These are phyloP conservation scores for Arthroderma sp. DNA, from an alignment of 2,329 filamentous ascomycete species.

Conservation along the genomic window DNA sequence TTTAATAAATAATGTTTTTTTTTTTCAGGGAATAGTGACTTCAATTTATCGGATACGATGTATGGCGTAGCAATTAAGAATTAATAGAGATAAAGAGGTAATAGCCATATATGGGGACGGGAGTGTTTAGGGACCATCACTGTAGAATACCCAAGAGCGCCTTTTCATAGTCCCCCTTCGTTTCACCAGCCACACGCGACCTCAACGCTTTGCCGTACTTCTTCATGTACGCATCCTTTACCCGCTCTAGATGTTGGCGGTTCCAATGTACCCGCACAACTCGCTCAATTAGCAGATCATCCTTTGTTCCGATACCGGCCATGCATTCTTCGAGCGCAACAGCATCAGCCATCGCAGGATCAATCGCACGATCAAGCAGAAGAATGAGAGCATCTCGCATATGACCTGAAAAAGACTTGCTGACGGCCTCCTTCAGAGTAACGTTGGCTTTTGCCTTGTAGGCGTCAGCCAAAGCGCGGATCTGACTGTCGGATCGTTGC, in stretches of 20 bases:
- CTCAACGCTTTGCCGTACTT: conserved; percentile 55
- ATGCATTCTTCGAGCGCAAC: conserved; percentile 72
- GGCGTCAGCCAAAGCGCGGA: conserved; percentile 63
- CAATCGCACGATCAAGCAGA: conserved; percentile 62
- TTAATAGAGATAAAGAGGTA: not conserved
- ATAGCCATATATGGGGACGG: not conserved
- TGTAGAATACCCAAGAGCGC: conserved; percentile 56
- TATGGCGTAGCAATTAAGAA: not conserved
- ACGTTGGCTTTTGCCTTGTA: conserved; percentile 63
- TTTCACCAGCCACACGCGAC: conserved; percentile 64
- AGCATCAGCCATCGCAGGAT: conserved; percentile 77
- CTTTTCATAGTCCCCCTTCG: conserved; percentile 67
- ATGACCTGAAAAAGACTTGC: conserved; percentile 76
- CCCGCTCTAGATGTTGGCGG: conserved; percentile 55
- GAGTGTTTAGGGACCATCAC: conserved; percentile 13
- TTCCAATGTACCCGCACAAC: conserved; percentile 79
- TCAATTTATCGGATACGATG: not conserved
- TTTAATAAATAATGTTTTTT: not conserved
- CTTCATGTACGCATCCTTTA: conserved; percentile 64
- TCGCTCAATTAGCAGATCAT: conserved; percentile 62
- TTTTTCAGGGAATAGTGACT: not conserved
- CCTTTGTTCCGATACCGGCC: conserved; percentile 77
- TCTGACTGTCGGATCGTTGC: conserved; percentile 63
- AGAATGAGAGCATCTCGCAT: conserved; percentile 75
- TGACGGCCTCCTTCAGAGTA: conserved; percentile 59